These are phyloP conservation scores for Rheum nobile DNA, from an alignment of 148 eudicot genomes.

Conservation along the genomic window DNA sequence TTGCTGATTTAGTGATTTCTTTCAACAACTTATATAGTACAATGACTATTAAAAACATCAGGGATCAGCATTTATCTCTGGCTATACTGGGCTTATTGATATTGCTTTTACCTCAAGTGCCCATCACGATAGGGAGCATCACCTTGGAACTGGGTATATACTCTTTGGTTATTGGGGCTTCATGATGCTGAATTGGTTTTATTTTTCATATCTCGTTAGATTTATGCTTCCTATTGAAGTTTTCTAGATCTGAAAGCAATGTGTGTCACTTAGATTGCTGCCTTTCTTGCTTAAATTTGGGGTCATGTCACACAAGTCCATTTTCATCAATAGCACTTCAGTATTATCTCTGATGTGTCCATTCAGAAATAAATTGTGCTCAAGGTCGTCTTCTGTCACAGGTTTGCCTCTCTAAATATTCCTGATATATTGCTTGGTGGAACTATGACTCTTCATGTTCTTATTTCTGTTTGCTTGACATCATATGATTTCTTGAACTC, in stretches of 20 bases:
- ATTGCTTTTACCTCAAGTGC: slow-evolving; percentile 48
- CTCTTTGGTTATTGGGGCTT: neutral
- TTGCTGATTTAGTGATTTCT: neutral
- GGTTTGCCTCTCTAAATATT: slow-evolving; percentile 26
- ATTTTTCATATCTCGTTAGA: neutral
- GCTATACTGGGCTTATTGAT: slow-evolving; percentile 40
- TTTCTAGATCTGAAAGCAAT: neutral
- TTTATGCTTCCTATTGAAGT: neutral
- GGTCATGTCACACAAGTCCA: neutral
- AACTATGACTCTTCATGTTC: neutral
- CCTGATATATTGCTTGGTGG: neutral
- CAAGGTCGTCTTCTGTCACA: slow-evolving; percentile 52
- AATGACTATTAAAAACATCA: slow-evolving; percentile 17
- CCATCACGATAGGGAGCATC: slow-evolving; percentile 19
- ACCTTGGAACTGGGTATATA: slow-evolving; percentile 1
- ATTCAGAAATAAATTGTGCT: slow-evolving; percentile 54
- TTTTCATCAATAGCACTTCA: neutral
- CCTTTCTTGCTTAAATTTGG: neutral
- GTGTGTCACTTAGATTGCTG: neutral
- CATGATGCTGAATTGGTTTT: neutral
- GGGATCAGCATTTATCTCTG: slow-evolving; percentile 60
- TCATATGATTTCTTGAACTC: slow-evolving; percentile 83
- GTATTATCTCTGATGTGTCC: neutral
- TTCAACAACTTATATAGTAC: neutral
- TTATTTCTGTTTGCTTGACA: slow-evolving; percentile 17